These are phyloP conservation scores for Quercus parvula DNA, from an alignment of 306 rosid species.

Conservation along the genomic window DNA sequence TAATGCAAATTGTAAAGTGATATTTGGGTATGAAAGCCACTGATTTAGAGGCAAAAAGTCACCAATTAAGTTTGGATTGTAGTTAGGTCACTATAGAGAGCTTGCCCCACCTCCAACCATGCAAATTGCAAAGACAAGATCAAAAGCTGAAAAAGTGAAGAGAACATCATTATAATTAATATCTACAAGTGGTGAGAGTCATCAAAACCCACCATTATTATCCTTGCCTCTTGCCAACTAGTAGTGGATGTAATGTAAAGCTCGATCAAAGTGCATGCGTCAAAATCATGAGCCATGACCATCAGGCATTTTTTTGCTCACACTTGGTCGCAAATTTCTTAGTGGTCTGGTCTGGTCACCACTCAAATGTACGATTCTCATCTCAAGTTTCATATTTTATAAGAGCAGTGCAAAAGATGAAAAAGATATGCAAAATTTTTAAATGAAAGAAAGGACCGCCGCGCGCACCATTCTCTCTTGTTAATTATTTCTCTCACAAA, in stretches of 20 bases:
- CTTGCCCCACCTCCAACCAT: not conserved
- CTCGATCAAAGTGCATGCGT: not conserved
- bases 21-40: not conserved
- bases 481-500: not conserved
- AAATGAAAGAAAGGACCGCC: not conserved
- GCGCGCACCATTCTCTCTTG: not conserved
- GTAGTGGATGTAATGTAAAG: slow-evolving; percentile 25
- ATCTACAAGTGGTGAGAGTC: not conserved
- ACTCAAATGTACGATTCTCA: not conserved
- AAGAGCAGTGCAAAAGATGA: not conserved
- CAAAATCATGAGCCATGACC: not conserved
- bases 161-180: not conserved
- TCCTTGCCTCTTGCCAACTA: not conserved
- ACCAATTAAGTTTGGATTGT: not conserved
- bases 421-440: not conserved
- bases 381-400: not conserved
- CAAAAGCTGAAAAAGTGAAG: not conserved
- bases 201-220: not conserved
- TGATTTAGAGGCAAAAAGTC: not conserved
- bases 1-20: not conserved
- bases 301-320: not conserved
- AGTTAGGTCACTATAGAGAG: not conserved
- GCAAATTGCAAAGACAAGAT: not conserved
- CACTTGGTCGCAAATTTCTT: not conserved
- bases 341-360: not conserved